Evolutionary conservation across 805 yeast genomes (phyloP), one percentile per base, ranked within the genome.

Genomic region (Candida awuae): DNA sequence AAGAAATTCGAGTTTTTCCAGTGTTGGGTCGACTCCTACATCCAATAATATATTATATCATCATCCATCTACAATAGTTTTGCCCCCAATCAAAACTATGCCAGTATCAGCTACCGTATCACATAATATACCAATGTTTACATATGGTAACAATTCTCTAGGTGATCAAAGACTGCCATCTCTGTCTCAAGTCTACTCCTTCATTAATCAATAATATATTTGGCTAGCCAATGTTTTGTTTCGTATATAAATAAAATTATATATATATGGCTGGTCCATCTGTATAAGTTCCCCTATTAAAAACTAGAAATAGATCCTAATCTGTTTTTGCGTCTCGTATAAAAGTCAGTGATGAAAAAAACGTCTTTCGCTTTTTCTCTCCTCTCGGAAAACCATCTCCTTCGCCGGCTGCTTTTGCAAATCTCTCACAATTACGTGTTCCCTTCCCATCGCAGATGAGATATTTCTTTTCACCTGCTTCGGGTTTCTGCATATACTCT

Each of bases 11-110:
- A 30, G 23, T 26, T 14, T 32, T 20, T 22, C 36, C 8, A 22
- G 22, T 21, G 12, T 30, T 26, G 31, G 29, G 10, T 14, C 36
- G 21, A 35, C 32, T 30, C 23, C 36, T 14, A 29, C 32, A 33
- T n/a, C 35, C 32, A 15, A 19, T 33, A 14, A 32, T 34, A 12
- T n/a, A n/a, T n/a, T n/a, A n/a, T n/a, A n/a, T n/a, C n/a, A 29
- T 14, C 38, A n/a, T n/a, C 7, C 27, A 10, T 15, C 19, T 14
- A 6, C 33, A 14, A 16, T 23, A 20, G n/a, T 22, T 25, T 8
- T 18, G 5, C 23, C 8, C 13, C 29, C 6, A 17, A 18, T 8
- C 16, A 29, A 35, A 21, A 25, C 28, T 25, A 12, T 10, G 4
- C 28, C 28, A 25, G n/a, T 25, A 7, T 4, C 28, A 12, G 10